Evolutionary conservation across 306 rosid species (phyloP), one percentile per base, ranked within the genome.

Genomic region (Begonia masoniana): DNA sequence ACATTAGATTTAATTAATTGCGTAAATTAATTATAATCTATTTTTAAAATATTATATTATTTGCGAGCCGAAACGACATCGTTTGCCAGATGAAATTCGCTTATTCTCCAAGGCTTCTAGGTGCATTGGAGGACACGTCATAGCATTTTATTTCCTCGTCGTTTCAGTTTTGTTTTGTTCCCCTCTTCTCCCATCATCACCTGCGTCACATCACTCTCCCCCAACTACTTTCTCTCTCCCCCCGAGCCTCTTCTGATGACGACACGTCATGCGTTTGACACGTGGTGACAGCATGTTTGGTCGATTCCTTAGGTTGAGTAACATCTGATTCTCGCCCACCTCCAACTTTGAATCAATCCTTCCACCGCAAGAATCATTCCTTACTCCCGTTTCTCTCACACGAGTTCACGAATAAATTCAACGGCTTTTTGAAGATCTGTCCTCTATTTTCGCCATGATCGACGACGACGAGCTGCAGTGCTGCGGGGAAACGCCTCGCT

Each of bases 381-480:
- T 31, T 3, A 10, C 13, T n/a, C 49, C 49, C 13, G 14, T 45
- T 10, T 45, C 13, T 10, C 49, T 12, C 2, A 1, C 9, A 43
- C n/a, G n/a, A 43, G 13, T 10, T 10, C 49, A 45, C 49, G 10
- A 10, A n/a, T n/a, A 52, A 52, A 3, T 52, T 23, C 26, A 10
- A 36, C 49, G 2, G 5, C 49, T 9, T 55, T 16, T 15, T 39
- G 43, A 56, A 42, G 11, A 14, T 52, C 46, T 59, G 31, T 43
- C 16, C 55, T 7, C 54, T 46, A 59, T 12, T 41, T 45, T 56
- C 54, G 51, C 68, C 74, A 78, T 81, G 83, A 55, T 12, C 55
- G 42, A 16, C 54, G 66, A 19, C 56, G 45, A 57, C 6, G 51
- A 35, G 10, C 31, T 55, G 13, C 23, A 24, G 19, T 50, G 19